Evolutionary conservation across 83 land plant species (phyloP).

Genomic region (Picea engelmannii): DNA sequence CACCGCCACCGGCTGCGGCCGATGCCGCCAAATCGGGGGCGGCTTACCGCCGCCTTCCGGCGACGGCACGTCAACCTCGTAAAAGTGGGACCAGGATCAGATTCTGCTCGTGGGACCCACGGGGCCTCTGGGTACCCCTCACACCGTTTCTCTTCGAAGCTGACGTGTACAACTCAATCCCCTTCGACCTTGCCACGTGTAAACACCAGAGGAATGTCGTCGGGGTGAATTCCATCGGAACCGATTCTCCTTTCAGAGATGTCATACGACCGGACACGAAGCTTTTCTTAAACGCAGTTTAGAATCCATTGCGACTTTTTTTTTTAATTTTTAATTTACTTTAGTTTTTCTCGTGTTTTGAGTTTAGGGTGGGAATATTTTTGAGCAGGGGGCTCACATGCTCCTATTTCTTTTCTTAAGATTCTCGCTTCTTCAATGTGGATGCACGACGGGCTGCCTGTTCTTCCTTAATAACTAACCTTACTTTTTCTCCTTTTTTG

Average conservation of each 20-base stretch:
- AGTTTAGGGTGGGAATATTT: neutral
- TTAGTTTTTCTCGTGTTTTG: neutral
- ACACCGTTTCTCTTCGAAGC: neutral
- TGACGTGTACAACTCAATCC: neutral
- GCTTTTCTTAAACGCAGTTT: neutral
- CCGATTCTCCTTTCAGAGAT: too few species aligned
- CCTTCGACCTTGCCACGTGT: neutral
- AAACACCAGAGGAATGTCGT: neutral
- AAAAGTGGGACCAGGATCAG: neutral
- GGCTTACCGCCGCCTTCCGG: neutral
- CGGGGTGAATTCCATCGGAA: too few species aligned
- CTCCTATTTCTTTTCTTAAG: neutral
- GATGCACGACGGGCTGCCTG: too few species aligned
- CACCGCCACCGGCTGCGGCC: too few species aligned
- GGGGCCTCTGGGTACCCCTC: too few species aligned
- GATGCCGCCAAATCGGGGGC: too few species aligned
- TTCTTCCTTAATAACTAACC: neutral
- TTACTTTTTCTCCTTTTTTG: neutral
- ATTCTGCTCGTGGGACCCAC: neutral
- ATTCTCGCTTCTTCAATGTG: neutral
- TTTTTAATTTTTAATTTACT: neutral
- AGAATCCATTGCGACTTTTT: neutral
- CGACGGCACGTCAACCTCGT: slow-evolving; percentile 5
- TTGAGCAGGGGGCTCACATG: slow-evolving; percentile 4
- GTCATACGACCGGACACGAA: neutral